phyloP scores from a whole-genome alignment of 441 rosid genomes.

The Hura crepitans region DNA sequence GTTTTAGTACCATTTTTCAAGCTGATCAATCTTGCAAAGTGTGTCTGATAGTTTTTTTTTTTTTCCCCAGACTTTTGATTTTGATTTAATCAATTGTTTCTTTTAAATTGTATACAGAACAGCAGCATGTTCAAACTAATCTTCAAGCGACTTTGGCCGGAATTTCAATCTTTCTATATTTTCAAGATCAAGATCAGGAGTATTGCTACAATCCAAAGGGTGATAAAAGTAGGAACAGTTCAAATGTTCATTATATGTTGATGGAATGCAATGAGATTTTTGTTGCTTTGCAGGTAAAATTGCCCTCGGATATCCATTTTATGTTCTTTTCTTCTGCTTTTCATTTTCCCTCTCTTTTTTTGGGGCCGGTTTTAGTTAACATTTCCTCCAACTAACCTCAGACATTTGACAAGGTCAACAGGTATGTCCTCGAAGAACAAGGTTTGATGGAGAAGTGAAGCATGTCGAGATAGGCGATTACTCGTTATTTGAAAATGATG shows the following conservation, averaged over 20 bases:
- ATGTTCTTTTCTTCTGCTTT: constrained; percentile 19
- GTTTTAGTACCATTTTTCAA: neutral
- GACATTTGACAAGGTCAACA: constrained; percentile 49
- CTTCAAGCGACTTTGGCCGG: constrained; percentile 61
- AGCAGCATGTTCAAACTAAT: constrained; percentile 78
- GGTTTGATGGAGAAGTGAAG: constrained; percentile 64
- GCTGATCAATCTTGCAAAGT: neutral
- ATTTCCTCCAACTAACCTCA: constrained; percentile 30
- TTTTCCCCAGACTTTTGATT: constrained; percentile 12
- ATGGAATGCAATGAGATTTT: constrained; percentile 58
- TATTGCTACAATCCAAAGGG: constrained; percentile 24
- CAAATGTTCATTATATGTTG: constrained; percentile 55
- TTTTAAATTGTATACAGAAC: constrained; percentile 48
- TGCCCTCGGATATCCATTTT: constrained; percentile 25
- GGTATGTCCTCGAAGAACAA: constrained; percentile 70
- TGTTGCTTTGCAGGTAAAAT: constrained; percentile 71
- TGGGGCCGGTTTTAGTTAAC: constrained; percentile 12
- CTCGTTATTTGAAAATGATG: constrained; percentile 31
- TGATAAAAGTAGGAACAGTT: constrained; percentile 32
- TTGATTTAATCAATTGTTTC: constrained; percentile 15
- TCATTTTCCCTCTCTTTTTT: too few species aligned
- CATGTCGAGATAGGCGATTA: constrained; percentile 64
- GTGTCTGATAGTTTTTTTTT: neutral
- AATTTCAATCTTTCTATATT: constrained; percentile 57
- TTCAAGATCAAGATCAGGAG: constrained; percentile 56